These are phyloP conservation scores for Suhomyces pyralidae DNA, from an alignment of 805 yeast species.

Conservation along the genomic window DNA sequence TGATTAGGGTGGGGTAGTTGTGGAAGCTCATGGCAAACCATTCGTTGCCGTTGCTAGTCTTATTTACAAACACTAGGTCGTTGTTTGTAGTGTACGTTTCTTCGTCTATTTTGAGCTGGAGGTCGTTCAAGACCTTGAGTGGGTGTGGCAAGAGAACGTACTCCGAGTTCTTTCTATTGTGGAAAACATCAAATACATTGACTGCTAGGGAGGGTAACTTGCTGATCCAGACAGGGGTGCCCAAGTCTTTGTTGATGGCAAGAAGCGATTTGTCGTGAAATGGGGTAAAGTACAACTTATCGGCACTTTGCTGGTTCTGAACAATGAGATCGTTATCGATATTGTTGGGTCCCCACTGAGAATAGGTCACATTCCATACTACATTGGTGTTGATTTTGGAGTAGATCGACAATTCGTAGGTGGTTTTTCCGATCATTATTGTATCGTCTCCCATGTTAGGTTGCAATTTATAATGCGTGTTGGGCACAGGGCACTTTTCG, in stretches of 20 bases:
- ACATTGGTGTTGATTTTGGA: conserved; percentile 55
- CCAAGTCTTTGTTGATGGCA: conserved; percentile 68
- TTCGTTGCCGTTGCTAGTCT: conserved; percentile 56
- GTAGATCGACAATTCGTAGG: conserved; percentile 72
- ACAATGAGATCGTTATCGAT: conserved; percentile 57
- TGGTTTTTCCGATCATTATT: conserved; percentile 66
- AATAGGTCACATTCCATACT: conserved; percentile 81
- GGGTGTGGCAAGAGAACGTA: conserved; percentile 71
- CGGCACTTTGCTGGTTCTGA: conserved; percentile 55
- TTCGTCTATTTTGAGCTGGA: conserved; percentile 22
- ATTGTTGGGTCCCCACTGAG: conserved; percentile 91
- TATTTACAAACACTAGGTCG: conserved; percentile 60
- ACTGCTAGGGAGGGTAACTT: conserved; percentile 69
- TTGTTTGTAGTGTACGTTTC: conserved; percentile 16
- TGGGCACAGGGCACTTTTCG: conserved; percentile 36
- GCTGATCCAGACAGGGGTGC: conserved; percentile 77
- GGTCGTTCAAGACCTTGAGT: conserved; percentile 38
- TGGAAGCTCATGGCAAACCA: conserved; percentile 86
- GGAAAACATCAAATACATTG: conserved; percentile 74
- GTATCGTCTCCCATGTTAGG: conserved; percentile 26
- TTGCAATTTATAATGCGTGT: conserved; percentile 15
- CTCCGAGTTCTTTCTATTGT: conserved; percentile 18
- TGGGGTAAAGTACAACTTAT: conserved; percentile 77
- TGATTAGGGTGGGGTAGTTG: conserved; percentile 77
- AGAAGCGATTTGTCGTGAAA: conserved; percentile 75